These are phyloP conservation scores for Trichoderma polysporum DNA, from an alignment of 2,329 filamentous ascomycete species.

Conservation along the genomic window DNA sequence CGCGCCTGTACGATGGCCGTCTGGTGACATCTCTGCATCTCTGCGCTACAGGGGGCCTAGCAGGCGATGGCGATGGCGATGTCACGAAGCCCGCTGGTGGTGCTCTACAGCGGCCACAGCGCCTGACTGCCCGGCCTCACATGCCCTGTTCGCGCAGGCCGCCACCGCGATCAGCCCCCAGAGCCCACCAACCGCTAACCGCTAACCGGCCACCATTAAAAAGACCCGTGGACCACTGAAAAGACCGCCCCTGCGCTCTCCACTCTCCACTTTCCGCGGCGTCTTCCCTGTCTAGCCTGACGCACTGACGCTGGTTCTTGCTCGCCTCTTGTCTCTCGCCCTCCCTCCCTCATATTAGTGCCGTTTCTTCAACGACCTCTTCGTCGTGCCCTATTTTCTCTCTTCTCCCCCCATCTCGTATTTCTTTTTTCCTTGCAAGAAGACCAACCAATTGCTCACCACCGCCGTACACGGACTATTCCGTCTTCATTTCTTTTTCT, in stretches of 20 bases:
- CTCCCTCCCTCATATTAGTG: constrained; percentile 1
- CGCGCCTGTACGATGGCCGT: no score
- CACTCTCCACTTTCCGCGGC: constrained; percentile 8
- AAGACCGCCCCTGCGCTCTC: constrained; percentile 4
- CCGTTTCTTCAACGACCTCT: not conserved
- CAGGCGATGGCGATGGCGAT: not conserved
- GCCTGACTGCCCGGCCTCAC: not conserved
- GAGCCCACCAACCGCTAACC: not conserved
- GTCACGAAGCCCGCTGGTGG: not conserved
- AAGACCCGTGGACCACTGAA: not conserved
- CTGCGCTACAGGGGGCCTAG: not conserved
- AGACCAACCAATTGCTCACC: not conserved
- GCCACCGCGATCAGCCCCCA: not conserved
- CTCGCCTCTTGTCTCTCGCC: not conserved
- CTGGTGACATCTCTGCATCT: not conserved
- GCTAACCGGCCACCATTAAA: no score
- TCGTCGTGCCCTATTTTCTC: not conserved
- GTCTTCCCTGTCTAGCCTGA: constrained; percentile 8
- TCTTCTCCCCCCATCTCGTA: not conserved
- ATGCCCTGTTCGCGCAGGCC: not conserved
- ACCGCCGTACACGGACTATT: not conserved
- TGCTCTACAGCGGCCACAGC: not conserved
- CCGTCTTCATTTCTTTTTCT: not conserved
- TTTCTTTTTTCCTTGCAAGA: not conserved
- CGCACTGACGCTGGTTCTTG: no score